Percentiles rank a stretch among this genome's conserved stretches.
phyloP scores from a whole-genome alignment of 1,284 basidiomycete genomes.

The Leccinum subrobustum region DNA sequence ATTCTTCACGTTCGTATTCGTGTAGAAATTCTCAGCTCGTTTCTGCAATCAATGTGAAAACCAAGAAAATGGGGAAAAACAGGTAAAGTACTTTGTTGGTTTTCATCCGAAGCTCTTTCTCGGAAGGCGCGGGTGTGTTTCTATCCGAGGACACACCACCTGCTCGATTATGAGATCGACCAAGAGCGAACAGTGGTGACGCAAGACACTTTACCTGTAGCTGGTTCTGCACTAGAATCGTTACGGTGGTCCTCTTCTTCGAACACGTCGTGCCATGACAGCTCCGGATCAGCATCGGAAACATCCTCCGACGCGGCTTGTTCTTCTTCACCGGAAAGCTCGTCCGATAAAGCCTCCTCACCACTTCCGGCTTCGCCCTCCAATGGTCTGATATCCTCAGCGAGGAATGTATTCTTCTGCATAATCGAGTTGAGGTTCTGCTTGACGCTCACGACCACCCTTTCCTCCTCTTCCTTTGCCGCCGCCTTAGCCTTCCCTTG shows the following conservation, averaged over 20 bases:
- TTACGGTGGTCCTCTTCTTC: slow-evolving; percentile 34
- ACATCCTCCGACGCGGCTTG: slow-evolving; percentile 32
- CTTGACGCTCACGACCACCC: slow-evolving; percentile 55
- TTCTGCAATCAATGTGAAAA: slow-evolving; percentile 46
- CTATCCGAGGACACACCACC: slow-evolving; percentile 36
- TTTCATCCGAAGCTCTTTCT: slow-evolving; percentile 80
- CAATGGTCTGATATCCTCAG: slow-evolving; percentile 65
- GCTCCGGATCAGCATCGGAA: slow-evolving; percentile 40
- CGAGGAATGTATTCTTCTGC: slow-evolving; percentile 83
- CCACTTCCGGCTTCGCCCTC: slow-evolving; percentile 46
- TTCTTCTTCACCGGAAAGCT: slow-evolving; percentile 32
- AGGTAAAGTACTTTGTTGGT: slow-evolving; percentile 71
- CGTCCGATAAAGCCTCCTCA: slow-evolving; percentile 28
- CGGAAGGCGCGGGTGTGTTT: slow-evolving; percentile 32
- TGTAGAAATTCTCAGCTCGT: slow-evolving; percentile 92
- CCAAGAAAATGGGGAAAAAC: background rate
- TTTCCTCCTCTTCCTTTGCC: slow-evolving; percentile 29
- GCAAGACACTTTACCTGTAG: slow-evolving; percentile 20
- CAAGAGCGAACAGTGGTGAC: background rate
- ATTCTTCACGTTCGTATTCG: slow-evolving; percentile 85
- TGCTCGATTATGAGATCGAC: slow-evolving; percentile 7
- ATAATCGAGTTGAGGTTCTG: slow-evolving; percentile 64
- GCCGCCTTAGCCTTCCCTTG: slow-evolving; percentile 37
- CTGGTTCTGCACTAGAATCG: slow-evolving; percentile 29
- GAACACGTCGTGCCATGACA: slow-evolving; percentile 73